Percentiles rank a stretch among this genome's conserved stretches.
phyloP scores from a whole-genome alignment of 225 moss, liverwort and hornwort genomes.

The Polytrichum commune region DNA sequence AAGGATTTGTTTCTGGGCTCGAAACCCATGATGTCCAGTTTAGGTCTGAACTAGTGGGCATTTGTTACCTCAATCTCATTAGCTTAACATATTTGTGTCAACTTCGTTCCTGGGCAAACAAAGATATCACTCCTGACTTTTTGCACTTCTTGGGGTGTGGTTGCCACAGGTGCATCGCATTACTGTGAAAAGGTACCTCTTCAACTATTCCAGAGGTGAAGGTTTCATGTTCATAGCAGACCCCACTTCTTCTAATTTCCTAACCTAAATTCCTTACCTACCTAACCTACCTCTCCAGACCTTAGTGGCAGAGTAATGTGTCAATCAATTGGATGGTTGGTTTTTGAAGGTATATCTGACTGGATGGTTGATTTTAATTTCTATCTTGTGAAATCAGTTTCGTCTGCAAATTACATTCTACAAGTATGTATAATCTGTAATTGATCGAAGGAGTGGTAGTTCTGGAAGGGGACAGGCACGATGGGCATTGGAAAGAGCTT shows the following conservation, averaged over 20 bases:
- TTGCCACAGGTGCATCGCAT: slow-evolving; percentile 70
- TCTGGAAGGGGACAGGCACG: slow-evolving; percentile 63
- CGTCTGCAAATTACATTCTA: background rate
- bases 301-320: background rate
- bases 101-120: background rate
- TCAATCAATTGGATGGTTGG: slow-evolving; percentile 1
- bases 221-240: too few relatives aligned
- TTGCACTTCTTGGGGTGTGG: slow-evolving; percentile 19
- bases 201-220: too few relatives aligned
- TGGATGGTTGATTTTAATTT: background rate
- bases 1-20: background rate
- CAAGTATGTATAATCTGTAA: slow-evolving; percentile 7
- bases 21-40: too few relatives aligned
- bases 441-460: slow-evolving; percentile 26
- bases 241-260: too few relatives aligned
- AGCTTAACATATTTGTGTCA: background rate
- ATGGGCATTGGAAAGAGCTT: slow-evolving; percentile 90
- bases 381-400: background rate
- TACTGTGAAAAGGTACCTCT: slow-evolving; percentile 89
- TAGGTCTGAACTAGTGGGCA: background rate
- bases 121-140: slow-evolving; percentile 2
- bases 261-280: too few relatives aligned
- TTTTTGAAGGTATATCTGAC: background rate
- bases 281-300: background rate
- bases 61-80: background rate